These are phyloP conservation scores for Xylaria sp. DNA, from an alignment of 2,329 filamentous ascomycete species.

Conservation along the genomic window DNA sequence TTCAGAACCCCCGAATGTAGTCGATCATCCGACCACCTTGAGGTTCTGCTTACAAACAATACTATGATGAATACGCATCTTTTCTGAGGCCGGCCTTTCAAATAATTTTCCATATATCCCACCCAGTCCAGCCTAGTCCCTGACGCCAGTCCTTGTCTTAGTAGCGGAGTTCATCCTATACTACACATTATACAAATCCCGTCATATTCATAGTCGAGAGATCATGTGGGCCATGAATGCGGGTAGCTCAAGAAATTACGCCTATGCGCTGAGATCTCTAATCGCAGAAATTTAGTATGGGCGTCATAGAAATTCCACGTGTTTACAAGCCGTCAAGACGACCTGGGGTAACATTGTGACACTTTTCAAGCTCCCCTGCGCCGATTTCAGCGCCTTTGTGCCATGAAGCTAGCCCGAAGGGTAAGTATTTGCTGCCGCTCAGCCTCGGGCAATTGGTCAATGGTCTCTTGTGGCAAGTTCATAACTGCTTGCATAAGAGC, in stretches of 20 bases:
- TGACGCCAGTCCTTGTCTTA: constrained; percentile 4
- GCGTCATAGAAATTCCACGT: not conserved
- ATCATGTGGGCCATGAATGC: not conserved
- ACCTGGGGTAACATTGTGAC: not conserved
- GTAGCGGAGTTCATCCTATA: not conserved
- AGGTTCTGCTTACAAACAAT: not conserved
- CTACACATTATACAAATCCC: constrained; percentile 8
- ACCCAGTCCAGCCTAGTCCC: constrained; percentile 13
- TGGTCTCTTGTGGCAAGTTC: constrained; percentile 80
- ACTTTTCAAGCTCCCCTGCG: not conserved
- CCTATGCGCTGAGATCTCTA: not conserved
- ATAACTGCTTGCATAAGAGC: constrained; percentile 84
- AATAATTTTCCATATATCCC: constrained; percentile 15
- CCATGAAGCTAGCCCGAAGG: constrained; percentile 71
- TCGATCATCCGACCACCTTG: not conserved
- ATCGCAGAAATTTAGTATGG: not conserved
- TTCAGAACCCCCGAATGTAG: not conserved
- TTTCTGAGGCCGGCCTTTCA: not conserved
- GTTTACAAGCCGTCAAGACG: not conserved
- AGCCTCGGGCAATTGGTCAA: constrained; percentile 80
- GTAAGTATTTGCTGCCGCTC: constrained; percentile 84
- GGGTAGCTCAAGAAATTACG: not conserved
- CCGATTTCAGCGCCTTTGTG: constrained; percentile 34
- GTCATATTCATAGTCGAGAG: constrained; percentile 1
- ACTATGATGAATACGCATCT: not conserved